Percentiles rank a stretch among this genome's conserved stretches.
Conservation (phyloP, 2,329 filamentous ascomycete genomes). For the Ascochyta viciae-villosae region DNA sequence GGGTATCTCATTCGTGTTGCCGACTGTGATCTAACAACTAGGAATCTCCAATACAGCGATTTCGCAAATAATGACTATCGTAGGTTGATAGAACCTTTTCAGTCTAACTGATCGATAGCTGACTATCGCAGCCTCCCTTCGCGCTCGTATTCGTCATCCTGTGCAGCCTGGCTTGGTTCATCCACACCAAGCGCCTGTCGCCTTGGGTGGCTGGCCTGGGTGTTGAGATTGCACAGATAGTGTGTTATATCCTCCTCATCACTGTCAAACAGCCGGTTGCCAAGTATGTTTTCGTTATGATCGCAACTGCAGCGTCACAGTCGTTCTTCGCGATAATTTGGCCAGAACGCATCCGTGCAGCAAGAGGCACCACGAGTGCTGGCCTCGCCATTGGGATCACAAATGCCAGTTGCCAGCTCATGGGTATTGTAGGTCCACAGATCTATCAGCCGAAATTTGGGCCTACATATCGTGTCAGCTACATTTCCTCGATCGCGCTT, state of each 20-base stretch:
- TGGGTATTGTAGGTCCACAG: slow-evolving; percentile 52
- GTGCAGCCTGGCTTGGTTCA: slow-evolving; percentile 25
- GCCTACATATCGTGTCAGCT: slow-evolving; percentile 50
- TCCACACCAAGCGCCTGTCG: slow-evolving; percentile 29
- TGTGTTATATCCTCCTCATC: slow-evolving; percentile 52
- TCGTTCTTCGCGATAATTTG: slow-evolving; percentile 52
- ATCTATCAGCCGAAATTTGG: slow-evolving; percentile 52
- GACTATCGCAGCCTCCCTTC: slow-evolving; percentile 23
- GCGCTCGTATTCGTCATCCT: slow-evolving; percentile 33
- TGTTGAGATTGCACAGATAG: slow-evolving; percentile 43
- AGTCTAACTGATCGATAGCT: background rate
- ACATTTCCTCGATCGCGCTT: slow-evolving; percentile 46
- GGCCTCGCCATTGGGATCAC: slow-evolving; percentile 50
- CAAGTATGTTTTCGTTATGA: slow-evolving; percentile 52
- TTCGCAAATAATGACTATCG: slow-evolving; percentile 34
- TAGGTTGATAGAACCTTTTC: slow-evolving; percentile 15
- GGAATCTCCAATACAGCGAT: slow-evolving; percentile 30
- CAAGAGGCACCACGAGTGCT: slow-evolving; percentile 50
- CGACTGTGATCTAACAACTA: slow-evolving; percentile 31
- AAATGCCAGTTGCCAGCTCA: slow-evolving; percentile 44
- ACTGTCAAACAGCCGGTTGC: slow-evolving; percentile 45
- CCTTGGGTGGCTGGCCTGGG: slow-evolving; percentile 32
- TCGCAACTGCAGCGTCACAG: slow-evolving; percentile 50
- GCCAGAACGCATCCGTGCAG: slow-evolving; percentile 52
- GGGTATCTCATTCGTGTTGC: slow-evolving; percentile 34